Evolutionary conservation across 2,329 filamentous ascomycete species (phyloP), one percentile per base, ranked within the genome.

Genomic region (Phialophora expanda): DNA sequence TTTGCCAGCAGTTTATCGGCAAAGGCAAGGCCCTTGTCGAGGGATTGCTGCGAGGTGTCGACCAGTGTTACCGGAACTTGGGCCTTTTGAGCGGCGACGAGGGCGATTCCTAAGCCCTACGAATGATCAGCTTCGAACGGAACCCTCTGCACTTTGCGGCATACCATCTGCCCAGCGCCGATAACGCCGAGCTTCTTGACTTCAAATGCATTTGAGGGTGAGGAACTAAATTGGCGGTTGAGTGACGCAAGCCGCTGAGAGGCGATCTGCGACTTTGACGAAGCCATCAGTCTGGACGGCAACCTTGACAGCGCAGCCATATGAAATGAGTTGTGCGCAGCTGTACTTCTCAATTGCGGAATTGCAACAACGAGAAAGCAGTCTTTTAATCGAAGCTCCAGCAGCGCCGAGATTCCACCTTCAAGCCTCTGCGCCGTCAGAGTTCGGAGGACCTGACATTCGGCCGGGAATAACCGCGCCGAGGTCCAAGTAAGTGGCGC

Each of bases 1-100:
- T 97, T 99, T 69, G 90, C 88, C 5, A 99, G 87, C 6, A 99
- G 88, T 78, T 96, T 97, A 75, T 97, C 93, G 92, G 94, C 94
- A 79, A 99, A 98, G 66, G 89, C 89, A 56, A 98, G 79, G 55
- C 93, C 92, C 81, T 96, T 97, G 75, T 95, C 89, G 68, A 99
- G 84, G 17, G 94, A 91, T 54, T 89, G 86, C 79, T 96, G 88
- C 11, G 90, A 95, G 67, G 81, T 90, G 78, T 99, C 95, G 66
- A 99, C 86, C 48, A 99, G 78, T 11, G 87, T 93, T 12, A 99
- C 94, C 2, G 92, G 90, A 0, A 99, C 86, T 66, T 88, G 84
- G 51, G 94, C 94, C 77, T 84, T 93, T 71, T 92, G 89, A 51
- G 94, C 92, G 58, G 94, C 95, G 55, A 99, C 94, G 17, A 99